These are phyloP conservation scores for Penicillium carneum DNA, from an alignment of 2,329 filamentous ascomycete species.

Conservation along the genomic window DNA sequence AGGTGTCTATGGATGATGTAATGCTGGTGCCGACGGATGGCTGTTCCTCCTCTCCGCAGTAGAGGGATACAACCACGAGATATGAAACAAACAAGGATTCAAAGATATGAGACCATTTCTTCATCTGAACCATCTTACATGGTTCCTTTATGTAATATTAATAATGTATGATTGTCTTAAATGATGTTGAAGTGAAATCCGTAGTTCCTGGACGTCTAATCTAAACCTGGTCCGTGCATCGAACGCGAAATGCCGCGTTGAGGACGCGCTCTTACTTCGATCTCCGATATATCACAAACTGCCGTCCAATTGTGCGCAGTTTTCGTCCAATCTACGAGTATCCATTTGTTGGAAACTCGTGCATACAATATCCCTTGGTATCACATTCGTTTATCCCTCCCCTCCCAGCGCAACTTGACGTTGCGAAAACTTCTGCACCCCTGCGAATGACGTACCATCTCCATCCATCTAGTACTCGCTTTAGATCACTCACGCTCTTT, in stretches of 20 bases:
- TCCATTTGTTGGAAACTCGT: not conserved
- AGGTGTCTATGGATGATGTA: slow-evolving; percentile 7
- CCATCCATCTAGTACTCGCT: not conserved
- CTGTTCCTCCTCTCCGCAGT: slow-evolving; percentile 6
- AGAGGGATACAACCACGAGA: not conserved
- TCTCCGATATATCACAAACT: not conserved
- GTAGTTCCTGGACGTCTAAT: slow-evolving; percentile 4
- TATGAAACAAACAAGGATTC: not conserved
- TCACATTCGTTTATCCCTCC: not conserved
- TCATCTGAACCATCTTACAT: not conserved
- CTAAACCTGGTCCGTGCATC: slow-evolving; percentile 14
- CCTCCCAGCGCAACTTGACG: not conserved
- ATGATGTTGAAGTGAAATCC: not conserved
- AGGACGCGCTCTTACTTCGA: slow-evolving; percentile 1
- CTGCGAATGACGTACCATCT: slow-evolving; percentile 13
- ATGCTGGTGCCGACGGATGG: slow-evolving; percentile 5
- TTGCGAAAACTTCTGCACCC: not conserved
- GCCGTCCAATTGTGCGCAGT: not conserved
- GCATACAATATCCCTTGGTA: not conserved
- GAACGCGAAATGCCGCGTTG: slow-evolving; percentile 19
- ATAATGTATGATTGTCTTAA: slow-evolving; percentile 5
- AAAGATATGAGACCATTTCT: not conserved
- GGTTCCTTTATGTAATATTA: not conserved
- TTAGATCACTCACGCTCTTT: not conserved
- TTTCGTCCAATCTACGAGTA: not conserved